These are phyloP conservation scores for Sporothrix dimorphospora DNA, from an alignment of 2,329 filamentous ascomycete species.

Conservation along the genomic window DNA sequence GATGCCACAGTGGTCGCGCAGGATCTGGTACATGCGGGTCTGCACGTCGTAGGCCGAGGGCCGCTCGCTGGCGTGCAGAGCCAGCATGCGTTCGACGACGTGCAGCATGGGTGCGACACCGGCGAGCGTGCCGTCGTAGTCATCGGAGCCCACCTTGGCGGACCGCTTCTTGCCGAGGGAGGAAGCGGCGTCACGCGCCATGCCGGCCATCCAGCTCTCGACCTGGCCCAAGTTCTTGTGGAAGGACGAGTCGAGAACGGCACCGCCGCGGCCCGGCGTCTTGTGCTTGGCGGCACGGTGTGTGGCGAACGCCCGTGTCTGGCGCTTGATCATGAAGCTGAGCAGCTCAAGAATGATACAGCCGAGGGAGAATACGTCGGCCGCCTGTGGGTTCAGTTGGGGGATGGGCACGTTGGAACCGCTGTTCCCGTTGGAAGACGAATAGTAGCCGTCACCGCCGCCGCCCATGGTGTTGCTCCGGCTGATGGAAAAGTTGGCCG, in stretches of 20 bases:
- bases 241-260: conserved; percentile 70
- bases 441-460: conserved; percentile 31
- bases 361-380: conserved; percentile 74
- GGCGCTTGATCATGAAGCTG: conserved; percentile 69
- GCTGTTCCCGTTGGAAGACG: conserved; percentile 33
- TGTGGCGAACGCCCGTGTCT: conserved; percentile 65
- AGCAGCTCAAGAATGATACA: conserved; percentile 74
- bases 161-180: conserved; percentile 29
- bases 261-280: conserved; percentile 59
- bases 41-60: conserved; percentile 58
- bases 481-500: conserved; percentile 45
- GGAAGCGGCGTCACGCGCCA: conserved; percentile 60
- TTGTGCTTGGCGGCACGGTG: conserved; percentile 70
- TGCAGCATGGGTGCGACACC: conserved; percentile 58
- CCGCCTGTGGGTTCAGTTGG: conserved; percentile 57
- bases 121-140: conserved; percentile 47
- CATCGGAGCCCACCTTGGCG: conserved; percentile 43
- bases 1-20: conserved; percentile 53
- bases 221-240: conserved; percentile 72
- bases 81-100: conserved; percentile 59
- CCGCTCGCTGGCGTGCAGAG: conserved; percentile 55
- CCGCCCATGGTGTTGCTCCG: conserved; percentile 35
- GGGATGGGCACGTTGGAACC: conserved; percentile 43
- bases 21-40: conserved; percentile 55
- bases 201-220: conserved; percentile 65